A percentile compares a stretch with the other conserved stretches of the same genome.
These are phyloP conservation scores for Aspergillus incahuasiensis DNA, from an alignment of 495 filamentous ascomycete genomes.

Conservation along the genomic window DNA sequence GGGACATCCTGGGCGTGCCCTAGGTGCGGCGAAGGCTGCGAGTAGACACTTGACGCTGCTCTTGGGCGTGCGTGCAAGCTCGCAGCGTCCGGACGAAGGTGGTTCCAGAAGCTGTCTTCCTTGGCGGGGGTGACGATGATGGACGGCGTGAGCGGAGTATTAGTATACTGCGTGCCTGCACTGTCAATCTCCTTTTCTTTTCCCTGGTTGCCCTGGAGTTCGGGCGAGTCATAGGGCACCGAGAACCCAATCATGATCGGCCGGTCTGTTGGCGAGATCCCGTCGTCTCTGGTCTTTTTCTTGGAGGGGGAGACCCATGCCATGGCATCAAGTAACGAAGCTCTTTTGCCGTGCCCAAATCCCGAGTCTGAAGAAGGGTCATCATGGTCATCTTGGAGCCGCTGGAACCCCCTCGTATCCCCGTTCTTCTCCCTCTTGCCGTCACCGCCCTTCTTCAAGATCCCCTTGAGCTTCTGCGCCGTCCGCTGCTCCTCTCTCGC, in stretches of 20 bases:
- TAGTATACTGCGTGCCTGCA: conserved; percentile 27
- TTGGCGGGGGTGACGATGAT: conserved; percentile 65
- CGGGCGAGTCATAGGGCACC: conserved; percentile 55
- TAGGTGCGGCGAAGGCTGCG: conserved; percentile 47
- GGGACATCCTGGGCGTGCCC: conserved; percentile 38
- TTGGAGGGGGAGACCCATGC: conserved; percentile 17
- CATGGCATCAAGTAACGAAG: conserved; percentile 17
- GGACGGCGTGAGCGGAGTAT: conserved; percentile 48
- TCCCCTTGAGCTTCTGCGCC: conserved; percentile 22
- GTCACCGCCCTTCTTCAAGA: conserved; percentile 22
- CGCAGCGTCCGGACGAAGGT: conserved; percentile 20
- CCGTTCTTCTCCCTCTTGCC: conserved; percentile 7
- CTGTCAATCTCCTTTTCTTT: conserved; percentile 29
- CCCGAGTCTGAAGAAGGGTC: neutral
- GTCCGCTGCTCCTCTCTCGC: conserved; percentile 34
- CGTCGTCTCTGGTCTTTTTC: conserved; percentile 38
- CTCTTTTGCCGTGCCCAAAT: conserved; percentile 1
- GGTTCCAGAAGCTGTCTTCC: conserved; percentile 56
- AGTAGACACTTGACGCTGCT: conserved; percentile 65
- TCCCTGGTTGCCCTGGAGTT: conserved; percentile 28
- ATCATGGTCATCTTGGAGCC: conserved; percentile 19
- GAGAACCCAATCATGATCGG: conserved; percentile 77
- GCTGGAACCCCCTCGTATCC: conserved; percentile 16
- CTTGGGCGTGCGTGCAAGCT: conserved; percentile 28
- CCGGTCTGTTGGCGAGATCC: conserved; percentile 66